These are phyloP conservation scores for Backusella tarrabulga DNA, from an alignment of 192 early-diverging fungal genomes.

Conservation along the genomic window DNA sequence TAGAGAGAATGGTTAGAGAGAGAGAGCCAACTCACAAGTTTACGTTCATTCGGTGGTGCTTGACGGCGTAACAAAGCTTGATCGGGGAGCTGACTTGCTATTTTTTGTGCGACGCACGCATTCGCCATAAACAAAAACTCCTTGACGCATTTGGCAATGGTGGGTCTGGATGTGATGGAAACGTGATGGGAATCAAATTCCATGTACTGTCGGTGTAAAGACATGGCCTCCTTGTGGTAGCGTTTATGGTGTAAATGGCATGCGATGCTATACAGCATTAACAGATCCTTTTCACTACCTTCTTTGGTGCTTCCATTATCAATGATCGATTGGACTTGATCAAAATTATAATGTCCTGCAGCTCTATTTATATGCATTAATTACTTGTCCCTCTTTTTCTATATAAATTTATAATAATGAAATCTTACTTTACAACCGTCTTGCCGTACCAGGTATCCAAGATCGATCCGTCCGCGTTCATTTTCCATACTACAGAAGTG, in stretches of 20 bases:
- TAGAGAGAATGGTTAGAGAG: not conserved
- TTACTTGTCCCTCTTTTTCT: not conserved
- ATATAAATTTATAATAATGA: too few species aligned
- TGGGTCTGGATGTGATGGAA: not conserved
- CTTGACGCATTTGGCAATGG: not conserved
- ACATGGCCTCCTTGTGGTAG: slow-evolving; percentile 80
- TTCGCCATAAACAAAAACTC: slow-evolving; percentile 67
- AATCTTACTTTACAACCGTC: slow-evolving; percentile 22
- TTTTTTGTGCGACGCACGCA: slow-evolving; percentile 90
- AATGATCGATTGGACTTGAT: slow-evolving; percentile 10
- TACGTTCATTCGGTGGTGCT: slow-evolving; percentile 17
- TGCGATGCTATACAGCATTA: slow-evolving; percentile 53
- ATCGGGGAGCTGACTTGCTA: slow-evolving; percentile 86
- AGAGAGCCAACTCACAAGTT: not conserved
- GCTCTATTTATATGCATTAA: not conserved
- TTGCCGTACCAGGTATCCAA: slow-evolving; percentile 78
- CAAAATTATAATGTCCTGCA: slow-evolving; percentile 70
- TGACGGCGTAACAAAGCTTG: slow-evolving; percentile 89
- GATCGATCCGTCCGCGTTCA: slow-evolving; percentile 81
- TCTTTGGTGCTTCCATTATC: slow-evolving; percentile 8
- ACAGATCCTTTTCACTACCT: slow-evolving; percentile 19
- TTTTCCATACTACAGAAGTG: slow-evolving; percentile 91
- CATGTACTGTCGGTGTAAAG: slow-evolving; percentile 83
- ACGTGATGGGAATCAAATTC: slow-evolving; percentile 57
- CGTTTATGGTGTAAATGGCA: slow-evolving; percentile 71